Percentiles rank a stretch among this genome's conserved stretches.
Evolutionary conservation across 1,284 basidiomycete species (phyloP).

Genomic region (Puccinia triticina): DNA sequence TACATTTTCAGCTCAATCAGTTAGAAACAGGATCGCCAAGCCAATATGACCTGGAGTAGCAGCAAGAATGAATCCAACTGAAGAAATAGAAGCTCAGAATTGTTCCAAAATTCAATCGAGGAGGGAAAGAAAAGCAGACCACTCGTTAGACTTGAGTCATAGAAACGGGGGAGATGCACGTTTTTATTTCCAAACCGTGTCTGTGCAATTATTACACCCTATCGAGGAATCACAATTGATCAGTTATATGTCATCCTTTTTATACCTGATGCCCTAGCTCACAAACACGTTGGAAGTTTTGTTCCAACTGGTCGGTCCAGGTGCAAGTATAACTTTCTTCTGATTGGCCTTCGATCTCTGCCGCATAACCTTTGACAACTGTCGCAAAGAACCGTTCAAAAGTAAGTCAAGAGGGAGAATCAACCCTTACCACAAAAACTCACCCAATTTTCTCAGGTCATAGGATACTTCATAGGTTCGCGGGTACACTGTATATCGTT

Average conservation of each 20-base stretch:
- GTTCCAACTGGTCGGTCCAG: conserved; percentile 3
- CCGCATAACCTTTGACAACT: conserved; percentile 3
- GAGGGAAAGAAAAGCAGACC: not conserved
- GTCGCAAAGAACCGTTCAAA: not conserved
- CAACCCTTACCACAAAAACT: not conserved
- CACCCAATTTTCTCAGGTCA: not conserved
- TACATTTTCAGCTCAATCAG: no score
- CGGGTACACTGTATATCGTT: not conserved
- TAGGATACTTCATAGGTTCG: not conserved
- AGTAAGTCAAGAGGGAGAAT: not conserved
- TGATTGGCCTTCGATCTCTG: not conserved
- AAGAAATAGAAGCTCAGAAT: no score
- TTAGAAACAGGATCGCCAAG: no score
- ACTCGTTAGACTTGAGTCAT: not conserved
- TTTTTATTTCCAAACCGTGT: not conserved
- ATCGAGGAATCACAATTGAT: not conserved
- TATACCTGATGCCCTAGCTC: not conserved
- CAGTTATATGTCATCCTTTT: not conserved
- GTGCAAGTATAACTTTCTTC: not conserved
- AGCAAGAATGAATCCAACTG: no score
- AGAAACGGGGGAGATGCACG: not conserved
- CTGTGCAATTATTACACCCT: conserved; percentile 17
- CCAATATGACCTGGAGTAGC: no score
- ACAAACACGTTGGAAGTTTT: conserved; percentile 22
- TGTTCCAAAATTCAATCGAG: not conserved